These are phyloP conservation scores for Entomophthora muscae DNA, from an alignment of 371 early-diverging fungal species.

Conservation along the genomic window DNA sequence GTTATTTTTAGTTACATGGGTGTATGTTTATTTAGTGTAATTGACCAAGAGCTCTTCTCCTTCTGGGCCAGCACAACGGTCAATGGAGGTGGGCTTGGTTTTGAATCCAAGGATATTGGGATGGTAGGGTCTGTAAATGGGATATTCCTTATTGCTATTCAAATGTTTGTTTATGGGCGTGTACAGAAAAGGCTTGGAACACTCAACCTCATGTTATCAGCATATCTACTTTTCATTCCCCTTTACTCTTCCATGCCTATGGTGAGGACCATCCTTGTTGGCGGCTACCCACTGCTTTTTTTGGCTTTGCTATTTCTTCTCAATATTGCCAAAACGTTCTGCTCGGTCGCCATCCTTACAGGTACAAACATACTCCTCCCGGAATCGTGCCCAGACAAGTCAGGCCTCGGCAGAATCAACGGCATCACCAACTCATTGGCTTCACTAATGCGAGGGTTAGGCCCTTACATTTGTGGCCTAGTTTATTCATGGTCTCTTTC, in stretches of 20 bases:
- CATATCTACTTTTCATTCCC: slow-evolving; percentile 19
- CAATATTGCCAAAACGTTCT: slow-evolving; percentile 22
- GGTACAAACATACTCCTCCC: slow-evolving; percentile 32
- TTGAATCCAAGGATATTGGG: slow-evolving; percentile 33
- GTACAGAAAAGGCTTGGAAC: slow-evolving; percentile 24
- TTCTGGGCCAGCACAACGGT: slow-evolving; percentile 33
- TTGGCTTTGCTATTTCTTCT: slow-evolving; percentile 18
- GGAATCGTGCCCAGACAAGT: background rate
- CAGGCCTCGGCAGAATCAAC: slow-evolving; percentile 42
- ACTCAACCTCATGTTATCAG: slow-evolving; percentile 24
- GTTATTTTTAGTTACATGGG: slow-evolving; percentile 9
- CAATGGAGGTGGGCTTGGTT: slow-evolving; percentile 36
- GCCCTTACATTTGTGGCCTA: slow-evolving; percentile 44
- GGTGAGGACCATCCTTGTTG: background rate
- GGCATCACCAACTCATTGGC: slow-evolving; percentile 41
- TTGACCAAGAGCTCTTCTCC: slow-evolving; percentile 54
- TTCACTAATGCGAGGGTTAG: slow-evolving; percentile 40
- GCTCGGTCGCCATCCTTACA: slow-evolving; percentile 34
- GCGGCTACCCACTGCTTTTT: slow-evolving; percentile 13
- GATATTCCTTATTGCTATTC: slow-evolving; percentile 25
- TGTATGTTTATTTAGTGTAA: slow-evolving; percentile 43
- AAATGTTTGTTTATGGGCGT: slow-evolving; percentile 30
- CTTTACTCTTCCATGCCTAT: slow-evolving; percentile 25
- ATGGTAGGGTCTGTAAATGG: slow-evolving; percentile 32
- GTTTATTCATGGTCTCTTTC: slow-evolving; percentile 40